Conservation (phyloP, 2,329 filamentous ascomycete genomes). For the Cladophialophora immunda region DNA sequence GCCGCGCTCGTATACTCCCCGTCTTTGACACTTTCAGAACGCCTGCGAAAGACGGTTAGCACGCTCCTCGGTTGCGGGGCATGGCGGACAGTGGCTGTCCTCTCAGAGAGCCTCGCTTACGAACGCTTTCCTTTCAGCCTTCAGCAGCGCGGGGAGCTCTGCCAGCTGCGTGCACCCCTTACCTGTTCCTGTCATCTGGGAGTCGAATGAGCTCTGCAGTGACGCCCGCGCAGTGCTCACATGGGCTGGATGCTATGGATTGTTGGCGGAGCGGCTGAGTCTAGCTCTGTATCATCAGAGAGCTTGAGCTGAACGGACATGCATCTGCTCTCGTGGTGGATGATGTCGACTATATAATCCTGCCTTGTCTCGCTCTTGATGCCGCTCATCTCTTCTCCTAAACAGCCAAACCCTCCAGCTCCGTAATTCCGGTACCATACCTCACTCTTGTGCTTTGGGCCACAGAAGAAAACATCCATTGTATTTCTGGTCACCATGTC, state of each 20-base stretch:
- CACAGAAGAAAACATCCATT: background rate
- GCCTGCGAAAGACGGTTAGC: slow-evolving; percentile 27
- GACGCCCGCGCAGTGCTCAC: background rate
- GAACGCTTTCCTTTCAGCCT: background rate
- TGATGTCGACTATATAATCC: slow-evolving; percentile 2
- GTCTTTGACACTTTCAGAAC: slow-evolving; percentile 9
- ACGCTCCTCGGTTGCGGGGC: background rate
- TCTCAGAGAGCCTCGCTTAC: slow-evolving; percentile 1
- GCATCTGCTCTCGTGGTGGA: background rate
- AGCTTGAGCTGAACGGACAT: slow-evolving; percentile 2
- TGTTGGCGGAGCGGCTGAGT: background rate
- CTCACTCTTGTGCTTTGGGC: background rate
- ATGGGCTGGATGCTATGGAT: background rate
- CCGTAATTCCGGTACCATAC: background rate
- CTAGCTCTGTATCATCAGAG: background rate
- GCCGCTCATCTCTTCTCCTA: background rate
- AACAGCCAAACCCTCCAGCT: background rate
- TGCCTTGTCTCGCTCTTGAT: background rate
- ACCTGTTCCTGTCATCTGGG: slow-evolving; percentile 4
- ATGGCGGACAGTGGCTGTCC: background rate
- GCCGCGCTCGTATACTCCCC: background rate
- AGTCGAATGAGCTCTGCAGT: slow-evolving; percentile 7
- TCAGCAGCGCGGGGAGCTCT: background rate
- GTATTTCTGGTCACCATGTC: slow-evolving; percentile 29
- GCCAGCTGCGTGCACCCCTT: background rate